phyloP scores from a whole-genome alignment of 352 stramenopile genomes.

The Phytophthora quininea region DNA sequence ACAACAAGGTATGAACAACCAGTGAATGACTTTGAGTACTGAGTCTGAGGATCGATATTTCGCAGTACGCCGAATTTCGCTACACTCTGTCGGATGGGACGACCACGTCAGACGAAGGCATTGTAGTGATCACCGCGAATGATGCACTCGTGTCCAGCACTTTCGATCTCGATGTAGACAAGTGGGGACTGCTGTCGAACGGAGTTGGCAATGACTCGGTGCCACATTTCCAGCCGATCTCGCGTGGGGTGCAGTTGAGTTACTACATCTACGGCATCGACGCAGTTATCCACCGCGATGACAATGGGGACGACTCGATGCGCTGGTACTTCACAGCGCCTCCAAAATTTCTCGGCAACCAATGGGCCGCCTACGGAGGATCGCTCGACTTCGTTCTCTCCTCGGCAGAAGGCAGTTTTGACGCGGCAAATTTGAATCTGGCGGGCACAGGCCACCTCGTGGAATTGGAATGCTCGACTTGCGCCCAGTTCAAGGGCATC shows the following conservation, averaged over 20 bases:
- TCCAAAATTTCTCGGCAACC: constrained; percentile 87
- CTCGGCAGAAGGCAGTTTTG: constrained; percentile 90
- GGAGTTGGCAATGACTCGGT: constrained; percentile 28
- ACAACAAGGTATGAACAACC: constrained; percentile 53
- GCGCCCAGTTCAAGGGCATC: constrained; percentile 78
- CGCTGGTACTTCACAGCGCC: constrained; percentile 91
- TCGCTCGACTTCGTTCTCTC: constrained; percentile 90
- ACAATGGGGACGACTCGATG: constrained; percentile 70
- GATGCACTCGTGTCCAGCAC: constrained; percentile 81
- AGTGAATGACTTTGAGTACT: background rate
- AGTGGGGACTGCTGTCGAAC: constrained; percentile 83
- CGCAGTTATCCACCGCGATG: constrained; percentile 66
- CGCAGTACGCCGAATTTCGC: constrained; percentile 85
- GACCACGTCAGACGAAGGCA: constrained; percentile 65
- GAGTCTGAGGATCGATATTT: background rate
- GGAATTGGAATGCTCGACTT: constrained; percentile 87
- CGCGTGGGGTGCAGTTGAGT: constrained; percentile 74
- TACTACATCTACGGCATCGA: constrained; percentile 91
- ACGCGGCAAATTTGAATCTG: constrained; percentile 77
- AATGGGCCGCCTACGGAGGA: constrained; percentile 89
- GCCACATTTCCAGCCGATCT: constrained; percentile 63
- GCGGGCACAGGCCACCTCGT: constrained; percentile 70
- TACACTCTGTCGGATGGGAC: constrained; percentile 85
- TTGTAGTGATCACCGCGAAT: constrained; percentile 78
- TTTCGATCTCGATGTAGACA: constrained; percentile 80